phyloP scores from a whole-genome alignment of 2,329 filamentous ascomycete species.

The Bipolaris oryzae region DNA sequence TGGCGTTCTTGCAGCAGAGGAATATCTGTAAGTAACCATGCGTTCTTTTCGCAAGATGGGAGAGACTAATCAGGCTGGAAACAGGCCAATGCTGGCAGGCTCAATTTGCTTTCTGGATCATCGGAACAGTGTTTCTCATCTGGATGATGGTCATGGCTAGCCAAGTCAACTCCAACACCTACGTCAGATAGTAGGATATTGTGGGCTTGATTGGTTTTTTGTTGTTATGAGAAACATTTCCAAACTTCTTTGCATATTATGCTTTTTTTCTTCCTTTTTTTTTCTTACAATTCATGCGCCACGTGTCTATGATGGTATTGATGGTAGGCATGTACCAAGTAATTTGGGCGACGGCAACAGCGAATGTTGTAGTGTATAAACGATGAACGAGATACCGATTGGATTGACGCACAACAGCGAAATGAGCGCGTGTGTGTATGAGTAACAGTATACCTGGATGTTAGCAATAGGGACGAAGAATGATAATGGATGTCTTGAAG shows the following conservation, averaged over 20 bases:
- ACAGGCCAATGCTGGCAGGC: constrained; percentile 67
- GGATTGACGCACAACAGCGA: background rate
- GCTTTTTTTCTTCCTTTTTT: background rate
- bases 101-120: constrained; percentile 67
- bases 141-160: constrained; percentile 70
- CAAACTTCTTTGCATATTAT: background rate
- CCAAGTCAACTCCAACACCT: constrained; percentile 59
- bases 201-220: background rate
- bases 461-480: background rate
- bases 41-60: background rate
- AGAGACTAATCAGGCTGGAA: constrained; percentile 20
- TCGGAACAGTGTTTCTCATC: constrained; percentile 66
- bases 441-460: background rate
- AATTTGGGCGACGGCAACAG: background rate
- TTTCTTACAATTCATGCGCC: background rate
- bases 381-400: background rate
- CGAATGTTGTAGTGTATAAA: background rate
- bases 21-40: constrained; percentile 61
- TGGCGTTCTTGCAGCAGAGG: constrained; percentile 67
- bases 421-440: background rate
- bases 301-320: background rate
- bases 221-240: background rate
- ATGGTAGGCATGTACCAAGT: background rate
- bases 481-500: background rate
- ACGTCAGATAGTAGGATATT: constrained; percentile 16